Evolutionary conservation across 257 asterid genomes (phyloP), one percentile per base, ranked within the genome.

Genomic region (Coffea canephora): DNA sequence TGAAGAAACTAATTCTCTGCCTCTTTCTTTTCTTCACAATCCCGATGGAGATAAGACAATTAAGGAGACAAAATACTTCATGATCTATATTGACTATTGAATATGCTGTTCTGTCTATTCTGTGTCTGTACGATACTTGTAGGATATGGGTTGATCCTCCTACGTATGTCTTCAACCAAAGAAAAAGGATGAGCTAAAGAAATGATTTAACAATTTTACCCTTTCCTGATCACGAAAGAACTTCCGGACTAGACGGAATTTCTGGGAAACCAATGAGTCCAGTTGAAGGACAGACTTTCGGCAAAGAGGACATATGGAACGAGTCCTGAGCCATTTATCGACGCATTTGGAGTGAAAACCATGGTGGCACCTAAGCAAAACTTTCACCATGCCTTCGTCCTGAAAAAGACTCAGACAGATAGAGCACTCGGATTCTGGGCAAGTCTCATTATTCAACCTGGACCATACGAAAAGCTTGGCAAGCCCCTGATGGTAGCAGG

Each of bases 261-360:
- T 55, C 83, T 82, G 55, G 48, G 15, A 6, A 46, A 11, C 57
- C 57, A 52, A 52, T 14, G 46, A 12, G 5, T 8, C 45, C 52
- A 11, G 52, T 31, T 79, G 69, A 57, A 36, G 50, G 4, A 84
- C 72, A 14, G 81, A 25, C 18, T 82, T 86, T 76, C 91, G 83
- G 57, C 91, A 86, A 2, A 88, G 84, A 0, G 88, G 89, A 57
- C 88, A 88, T 76, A 62, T 86, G 31, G 89, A 88, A 36, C 83
- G 84, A 82, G 88, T 76, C 52, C 49, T 34, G 69, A 88, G 91
- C 89, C 88, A 88, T 86, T 27, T 77, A 45, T 84, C 91, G 19
- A 87, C 84, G 10, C 91, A 91, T 79, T 84, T 90, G 3, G 87
- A 83, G 80, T 91, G 96, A 73, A 89, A 91, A 19, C 88, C 86